phyloP scores from a whole-genome alignment of 108 stramenopile genomes.

The Fistulifera pelliculosa region DNA sequence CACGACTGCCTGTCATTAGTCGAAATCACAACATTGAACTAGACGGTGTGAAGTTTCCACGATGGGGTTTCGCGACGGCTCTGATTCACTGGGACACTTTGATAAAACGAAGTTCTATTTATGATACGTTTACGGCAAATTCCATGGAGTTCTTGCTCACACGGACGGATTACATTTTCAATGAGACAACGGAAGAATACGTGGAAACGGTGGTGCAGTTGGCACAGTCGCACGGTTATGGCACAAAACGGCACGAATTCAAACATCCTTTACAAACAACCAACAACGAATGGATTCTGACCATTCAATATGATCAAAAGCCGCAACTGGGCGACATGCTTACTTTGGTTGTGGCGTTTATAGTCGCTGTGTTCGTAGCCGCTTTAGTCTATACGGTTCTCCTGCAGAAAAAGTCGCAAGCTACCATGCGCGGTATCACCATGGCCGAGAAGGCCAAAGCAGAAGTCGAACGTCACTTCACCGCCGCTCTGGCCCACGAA shows the following conservation, averaged over 20 bases:
- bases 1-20: slow-evolving; percentile 26
- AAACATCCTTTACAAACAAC: slow-evolving; percentile 10
- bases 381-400: slow-evolving; percentile 10
- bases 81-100: slow-evolving; percentile 16
- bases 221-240: neutral
- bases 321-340: neutral
- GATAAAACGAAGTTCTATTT: slow-evolving; percentile 19
- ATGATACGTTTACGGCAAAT: slow-evolving; percentile 16
- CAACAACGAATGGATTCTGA: slow-evolving; percentile 21
- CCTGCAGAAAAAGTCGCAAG: slow-evolving; percentile 11
- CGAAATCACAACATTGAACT: slow-evolving; percentile 24
- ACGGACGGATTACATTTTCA: slow-evolving; percentile 19
- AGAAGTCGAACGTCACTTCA: slow-evolving; percentile 64
- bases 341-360: neutral
- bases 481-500: slow-evolving; percentile 66
- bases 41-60: slow-evolving; percentile 23
- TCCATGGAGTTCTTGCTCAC: slow-evolving; percentile 36
- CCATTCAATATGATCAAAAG: slow-evolving; percentile 10
- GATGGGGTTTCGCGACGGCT: slow-evolving; percentile 35
- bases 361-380: slow-evolving; percentile 4
- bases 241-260: neutral
- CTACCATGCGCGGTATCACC: neutral
- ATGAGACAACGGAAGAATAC: slow-evolving; percentile 8
- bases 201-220: neutral
- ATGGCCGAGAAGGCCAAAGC: slow-evolving; percentile 46